Base-by-base conservation (phyloP, 805 yeast species). In the Wickerhamomyces bovis region DNA sequence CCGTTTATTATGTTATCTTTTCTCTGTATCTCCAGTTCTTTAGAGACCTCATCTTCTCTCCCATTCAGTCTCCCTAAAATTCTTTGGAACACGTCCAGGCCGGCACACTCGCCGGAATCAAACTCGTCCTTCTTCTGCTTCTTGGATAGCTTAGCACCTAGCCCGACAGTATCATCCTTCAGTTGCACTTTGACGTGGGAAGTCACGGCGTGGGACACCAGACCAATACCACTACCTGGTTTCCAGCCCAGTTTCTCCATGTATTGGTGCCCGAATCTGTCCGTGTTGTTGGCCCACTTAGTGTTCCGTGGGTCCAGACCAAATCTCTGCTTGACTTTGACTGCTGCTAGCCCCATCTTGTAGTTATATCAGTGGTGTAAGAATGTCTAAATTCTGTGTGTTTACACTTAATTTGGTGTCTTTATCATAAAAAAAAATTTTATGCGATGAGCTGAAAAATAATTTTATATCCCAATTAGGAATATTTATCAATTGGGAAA, bases 301-400 rank as follows among this genome's bases (percentile, higher is more conserved):
- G 97, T 90, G 60, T 92, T 92, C 60, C 98, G 73, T 16, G 99
- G 99, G 68, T 92, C 99, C 33, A 75, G 67, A 11, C 98, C 97
- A 63, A 90, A 84, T 59, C 94, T 76, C 58, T 86, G 95, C 60
- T 86, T 89, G 12, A 75, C 78, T 61, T 81, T 84, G 6, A 83
- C 74, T 11, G 87, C 97, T 39, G 92, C 92, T 59, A 86, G 75
- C 44, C 95, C 94, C 95, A 86, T 86, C 19, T 15, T 42, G n/a
- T n/a, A n/a, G n/a, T n/a, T n/a, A n/a, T n/a, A n/a, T n/a, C n/a
- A n/a, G n/a, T n/a, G n/a, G n/a, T n/a, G n/a, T n/a, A n/a, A n/a
- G n/a, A n/a, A n/a, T n/a, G n/a, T n/a, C n/a, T n/a, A n/a, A n/a
- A n/a, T n/a, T n/a, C n/a, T n/a, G n/a, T n/a, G n/a, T n/a, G 11